These are phyloP conservation scores for Bipolaris gigantea DNA, from an alignment of 2,329 filamentous ascomycete genomes.

Conservation along the genomic window DNA sequence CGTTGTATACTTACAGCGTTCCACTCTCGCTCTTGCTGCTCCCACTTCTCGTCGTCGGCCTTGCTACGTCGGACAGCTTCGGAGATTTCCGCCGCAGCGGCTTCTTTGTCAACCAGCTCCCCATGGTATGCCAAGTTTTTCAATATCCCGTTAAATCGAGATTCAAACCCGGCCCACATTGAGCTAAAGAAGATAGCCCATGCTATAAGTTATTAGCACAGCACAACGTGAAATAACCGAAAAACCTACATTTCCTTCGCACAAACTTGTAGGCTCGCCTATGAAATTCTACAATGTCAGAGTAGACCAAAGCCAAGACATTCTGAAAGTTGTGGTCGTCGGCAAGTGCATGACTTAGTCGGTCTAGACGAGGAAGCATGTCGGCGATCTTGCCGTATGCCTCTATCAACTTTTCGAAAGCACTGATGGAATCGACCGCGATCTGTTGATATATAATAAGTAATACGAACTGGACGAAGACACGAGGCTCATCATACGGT, in stretches of 20 bases:
- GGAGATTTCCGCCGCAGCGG: conserved; percentile 21
- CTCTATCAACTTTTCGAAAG: not conserved
- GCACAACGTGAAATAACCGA: not conserved
- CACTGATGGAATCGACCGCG: not conserved
- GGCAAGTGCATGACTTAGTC: not conserved
- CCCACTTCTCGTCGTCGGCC: conserved; percentile 15
- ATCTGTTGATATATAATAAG: not conserved
- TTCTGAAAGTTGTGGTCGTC: conserved; percentile 1
- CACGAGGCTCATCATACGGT: not conserved
- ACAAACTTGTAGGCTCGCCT: conserved; percentile 1
- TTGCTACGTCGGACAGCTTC: conserved; percentile 17
- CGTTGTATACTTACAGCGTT: not conserved
- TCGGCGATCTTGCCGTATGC: conserved; percentile 4
- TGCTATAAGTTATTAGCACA: not conserved
- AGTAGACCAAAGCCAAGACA: not conserved
- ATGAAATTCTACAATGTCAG: conserved; percentile 1
- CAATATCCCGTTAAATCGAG: not conserved
- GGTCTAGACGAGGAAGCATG: not conserved
- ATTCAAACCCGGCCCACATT: conserved; percentile 1
- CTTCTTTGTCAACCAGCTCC: conserved; percentile 28
- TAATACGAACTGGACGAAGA: not conserved
- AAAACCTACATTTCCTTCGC: not conserved
- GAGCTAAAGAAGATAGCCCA: conserved; percentile 1
- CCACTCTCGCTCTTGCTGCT: conserved; percentile 19
- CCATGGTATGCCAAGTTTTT: not conserved